Evolutionary conservation across 23 red algal species (phyloP).

Genomic region (Gracilaria domingensis): DNA sequence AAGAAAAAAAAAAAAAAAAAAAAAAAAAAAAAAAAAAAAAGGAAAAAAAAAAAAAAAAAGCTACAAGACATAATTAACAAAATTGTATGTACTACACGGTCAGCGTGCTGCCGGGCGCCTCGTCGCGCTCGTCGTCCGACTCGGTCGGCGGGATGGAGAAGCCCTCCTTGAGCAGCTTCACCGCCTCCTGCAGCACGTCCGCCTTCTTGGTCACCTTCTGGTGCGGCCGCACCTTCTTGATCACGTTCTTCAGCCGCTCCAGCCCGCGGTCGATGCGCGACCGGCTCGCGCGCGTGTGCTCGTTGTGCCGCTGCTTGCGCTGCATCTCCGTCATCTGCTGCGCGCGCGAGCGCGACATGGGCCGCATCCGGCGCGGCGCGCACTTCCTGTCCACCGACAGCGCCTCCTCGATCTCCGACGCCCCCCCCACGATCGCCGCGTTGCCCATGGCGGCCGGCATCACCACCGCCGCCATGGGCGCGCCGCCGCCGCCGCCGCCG

Average conservation of each 20-base stretch:
- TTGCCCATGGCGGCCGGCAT: conserved; percentile 28
- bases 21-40: conserved; percentile 3
- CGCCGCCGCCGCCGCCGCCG: neutral
- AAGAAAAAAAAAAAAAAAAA: neutral
- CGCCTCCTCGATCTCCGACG: conserved; percentile 55
- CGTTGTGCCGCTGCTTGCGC: conserved; percentile 70
- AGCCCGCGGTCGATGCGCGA: conserved; percentile 67
- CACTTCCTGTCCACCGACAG: neutral
- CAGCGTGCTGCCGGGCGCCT: conserved; percentile 41
- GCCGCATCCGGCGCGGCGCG: conserved; percentile 20
- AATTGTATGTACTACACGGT: conserved; percentile 49
- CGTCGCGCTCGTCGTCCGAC: conserved; percentile 67
- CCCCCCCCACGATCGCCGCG: conserved; percentile 44
- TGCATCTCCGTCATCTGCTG: conserved; percentile 67
- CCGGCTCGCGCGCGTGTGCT: conserved; percentile 68
- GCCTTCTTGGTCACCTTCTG: conserved; percentile 78
- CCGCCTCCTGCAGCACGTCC: conserved; percentile 67
- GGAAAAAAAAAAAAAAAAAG: conserved; percentile 40
- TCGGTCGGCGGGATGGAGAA: conserved; percentile 58
- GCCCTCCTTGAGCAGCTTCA: conserved; percentile 66
- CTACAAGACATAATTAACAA: too few relatives aligned
- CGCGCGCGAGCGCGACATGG: conserved; percentile 42
- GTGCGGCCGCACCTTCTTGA: conserved; percentile 64
- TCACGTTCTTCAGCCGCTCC: conserved; percentile 56
- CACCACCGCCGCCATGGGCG: conserved; percentile 6